Evolutionary conservation across 495 filamentous ascomycete genomes (phyloP), one percentile per base, ranked within the genome.

Genomic region (Polyplosphaeria fusca): DNA sequence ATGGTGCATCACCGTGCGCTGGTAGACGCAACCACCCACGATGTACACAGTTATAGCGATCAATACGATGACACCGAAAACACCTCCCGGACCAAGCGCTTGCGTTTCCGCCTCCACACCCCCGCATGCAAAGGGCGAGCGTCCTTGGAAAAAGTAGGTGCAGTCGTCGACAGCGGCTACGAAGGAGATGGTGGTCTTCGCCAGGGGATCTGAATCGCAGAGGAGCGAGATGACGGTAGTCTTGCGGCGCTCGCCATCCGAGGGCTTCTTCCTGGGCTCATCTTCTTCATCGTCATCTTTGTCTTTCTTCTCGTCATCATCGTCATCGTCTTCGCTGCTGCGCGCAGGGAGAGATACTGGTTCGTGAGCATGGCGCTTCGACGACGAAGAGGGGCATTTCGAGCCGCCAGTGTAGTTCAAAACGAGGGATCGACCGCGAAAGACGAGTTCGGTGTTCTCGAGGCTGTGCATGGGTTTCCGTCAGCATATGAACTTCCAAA

Each of bases 101-200:
- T 88, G 74, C 69, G 80, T 67, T 65, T 80, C 74, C 69, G 84
- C 74, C 27, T 80, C 79, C 11, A 84, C 77, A 27, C 81, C 84
- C 20, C 87, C 86, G 68, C 94, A 99, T 5, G 91, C 92, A 35
- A 89, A 84, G 41, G 80, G 79, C 41, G 89, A 90, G 52, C 91
- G 88, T n/a, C 91, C 82, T 70, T 96, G 91, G 73, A 99, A 99
- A 70, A 94, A 87, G 73, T 96, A 99, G n/a, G 88, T 81, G 75
- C 94, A 99, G 44, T 89, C 82, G 65, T 96, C 89, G 4, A 82
- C 82, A 19, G 86, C 81, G 52, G 87, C 89, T 45, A 97, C 83
- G 68, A 95, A 99, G 4, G 88, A 86, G 3, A 84, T 68, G 13
- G 83, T 81, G 14, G 86, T 80, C 23, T 82, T 80, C 7, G 73